Percentiles rank a stretch among this genome's conserved stretches.
phyloP scores from a whole-genome alignment of 1,284 basidiomycete species.

The Cutaneotrichosporon mucoides region DNA sequence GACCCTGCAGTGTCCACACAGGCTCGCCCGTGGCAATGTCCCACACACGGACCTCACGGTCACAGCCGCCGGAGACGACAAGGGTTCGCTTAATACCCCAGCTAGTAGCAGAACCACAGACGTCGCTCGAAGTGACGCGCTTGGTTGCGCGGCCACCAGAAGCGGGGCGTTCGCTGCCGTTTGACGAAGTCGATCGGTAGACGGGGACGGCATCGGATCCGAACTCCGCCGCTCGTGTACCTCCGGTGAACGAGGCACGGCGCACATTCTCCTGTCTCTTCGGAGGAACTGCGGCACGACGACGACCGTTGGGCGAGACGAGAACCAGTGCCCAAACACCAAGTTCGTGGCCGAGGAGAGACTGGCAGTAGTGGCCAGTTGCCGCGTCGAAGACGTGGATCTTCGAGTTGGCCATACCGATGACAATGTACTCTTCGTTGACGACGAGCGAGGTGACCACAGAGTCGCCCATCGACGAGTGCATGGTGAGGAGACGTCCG shows the following conservation, averaged over 20 bases:
- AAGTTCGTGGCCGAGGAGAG: slow-evolving; percentile 75
- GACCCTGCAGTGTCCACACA: slow-evolving; percentile 74
- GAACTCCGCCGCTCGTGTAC: neutral
- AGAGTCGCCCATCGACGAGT: slow-evolving; percentile 66
- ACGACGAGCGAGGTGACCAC: slow-evolving; percentile 85
- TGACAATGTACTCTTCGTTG: slow-evolving; percentile 78
- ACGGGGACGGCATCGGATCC: neutral
- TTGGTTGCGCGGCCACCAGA: neutral
- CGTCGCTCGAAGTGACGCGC: slow-evolving; percentile 52
- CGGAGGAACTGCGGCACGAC: neutral
- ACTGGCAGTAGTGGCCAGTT: slow-evolving; percentile 72
- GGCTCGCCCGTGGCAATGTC: slow-evolving; percentile 77
- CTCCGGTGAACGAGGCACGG: slow-evolving; percentile 6
- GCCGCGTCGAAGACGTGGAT: slow-evolving; percentile 82
- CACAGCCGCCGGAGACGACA: slow-evolving; percentile 88
- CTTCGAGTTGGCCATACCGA: slow-evolving; percentile 81
- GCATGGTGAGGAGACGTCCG: slow-evolving; percentile 67
- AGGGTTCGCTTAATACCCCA: slow-evolving; percentile 63
- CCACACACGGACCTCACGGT: slow-evolving; percentile 87
- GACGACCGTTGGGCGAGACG: slow-evolving; percentile 43
- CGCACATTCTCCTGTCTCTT: slow-evolving; percentile 1
- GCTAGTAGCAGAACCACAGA: slow-evolving; percentile 62
- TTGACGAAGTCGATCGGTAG: slow-evolving; percentile 3
- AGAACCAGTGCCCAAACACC: slow-evolving; percentile 92
- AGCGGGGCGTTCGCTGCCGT: neutral